phyloP scores from a whole-genome alignment of 169 alveolate genomes.

The Besnoitia besnoiti region DNA sequence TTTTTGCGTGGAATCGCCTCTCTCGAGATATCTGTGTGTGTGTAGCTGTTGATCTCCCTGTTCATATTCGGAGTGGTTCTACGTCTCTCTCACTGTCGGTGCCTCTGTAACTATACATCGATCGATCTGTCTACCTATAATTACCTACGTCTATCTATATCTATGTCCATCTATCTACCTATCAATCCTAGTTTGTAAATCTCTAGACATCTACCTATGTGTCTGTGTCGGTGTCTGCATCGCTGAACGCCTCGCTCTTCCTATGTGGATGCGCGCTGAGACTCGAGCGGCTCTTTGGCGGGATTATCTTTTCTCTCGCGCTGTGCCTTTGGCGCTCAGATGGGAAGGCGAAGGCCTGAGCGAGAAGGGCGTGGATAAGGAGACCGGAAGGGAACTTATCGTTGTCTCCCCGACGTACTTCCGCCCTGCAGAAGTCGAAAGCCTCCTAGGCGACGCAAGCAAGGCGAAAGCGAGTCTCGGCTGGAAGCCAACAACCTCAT shows the following conservation, averaged over 20 bases:
- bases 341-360: constrained; percentile 75
- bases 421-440: constrained; percentile 77
- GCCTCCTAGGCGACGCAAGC: constrained; percentile 76
- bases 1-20: too few relatives aligned
- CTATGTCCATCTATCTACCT: background rate
- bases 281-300: background rate
- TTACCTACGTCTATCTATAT: too few relatives aligned
- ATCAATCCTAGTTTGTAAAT: background rate
- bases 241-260: background rate
- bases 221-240: background rate
- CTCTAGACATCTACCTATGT: background rate
- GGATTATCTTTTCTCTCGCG: background rate
- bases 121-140: too few relatives aligned
- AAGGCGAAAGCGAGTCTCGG: constrained; percentile 70
- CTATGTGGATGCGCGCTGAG: too few relatives aligned
- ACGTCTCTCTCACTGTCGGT: too few relatives aligned
- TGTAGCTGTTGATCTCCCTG: too few relatives aligned
- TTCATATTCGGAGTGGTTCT: too few relatives aligned
- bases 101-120: too few relatives aligned
- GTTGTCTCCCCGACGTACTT: constrained; percentile 64
- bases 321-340: constrained; percentile 31
- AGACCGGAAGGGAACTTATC: constrained; percentile 45
- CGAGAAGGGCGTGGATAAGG: constrained; percentile 72
- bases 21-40: too few relatives aligned
- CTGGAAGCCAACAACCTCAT: constrained; percentile 71